A percentile compares a stretch with the other conserved stretches of the same genome.
Evolutionary conservation across 148 eudicot species (phyloP).

Genomic region (Suaeda aralocaspica): DNA sequence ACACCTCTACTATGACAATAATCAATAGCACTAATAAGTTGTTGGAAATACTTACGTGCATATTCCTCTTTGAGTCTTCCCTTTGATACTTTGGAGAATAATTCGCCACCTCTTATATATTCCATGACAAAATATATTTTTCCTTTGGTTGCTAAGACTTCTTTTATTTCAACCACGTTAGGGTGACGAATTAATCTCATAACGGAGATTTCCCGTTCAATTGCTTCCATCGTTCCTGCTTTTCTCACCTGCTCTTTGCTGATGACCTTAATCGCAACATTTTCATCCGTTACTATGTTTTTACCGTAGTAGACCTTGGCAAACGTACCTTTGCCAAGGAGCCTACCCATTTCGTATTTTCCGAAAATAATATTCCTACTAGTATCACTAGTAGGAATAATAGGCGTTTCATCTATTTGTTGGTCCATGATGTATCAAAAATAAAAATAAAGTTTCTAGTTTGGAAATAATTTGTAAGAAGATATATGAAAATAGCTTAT

Average conservation of each 20-base stretch:
- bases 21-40: conserved; percentile 43
- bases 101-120: conserved; percentile 59
- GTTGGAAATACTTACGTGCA: conserved; percentile 57
- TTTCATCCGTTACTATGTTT: conserved; percentile 37
- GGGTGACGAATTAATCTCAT: conserved; percentile 63
- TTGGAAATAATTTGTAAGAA: neutral
- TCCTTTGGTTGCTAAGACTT: conserved; percentile 59
- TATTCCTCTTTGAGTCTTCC: conserved; percentile 50
- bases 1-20: conserved; percentile 55
- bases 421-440: conserved; percentile 18
- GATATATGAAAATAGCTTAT: neutral
- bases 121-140: conserved; percentile 67
- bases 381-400: conserved; percentile 8
- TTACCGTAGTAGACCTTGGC: conserved; percentile 58
- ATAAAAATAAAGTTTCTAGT: neutral
- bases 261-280: conserved; percentile 62
- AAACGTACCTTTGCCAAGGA: conserved; percentile 65
- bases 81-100: conserved; percentile 45
- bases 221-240: conserved; percentile 51
- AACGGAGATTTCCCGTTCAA: conserved; percentile 54
- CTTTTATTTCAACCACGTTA: conserved; percentile 52
- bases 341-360: conserved; percentile 61
- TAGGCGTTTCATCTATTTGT: neutral
- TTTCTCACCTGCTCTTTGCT: conserved; percentile 58
- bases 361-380: conserved; percentile 38